Evolutionary conservation across 1,284 basidiomycete genomes (phyloP).

Genomic region (Pseudozyma sp.): DNA sequence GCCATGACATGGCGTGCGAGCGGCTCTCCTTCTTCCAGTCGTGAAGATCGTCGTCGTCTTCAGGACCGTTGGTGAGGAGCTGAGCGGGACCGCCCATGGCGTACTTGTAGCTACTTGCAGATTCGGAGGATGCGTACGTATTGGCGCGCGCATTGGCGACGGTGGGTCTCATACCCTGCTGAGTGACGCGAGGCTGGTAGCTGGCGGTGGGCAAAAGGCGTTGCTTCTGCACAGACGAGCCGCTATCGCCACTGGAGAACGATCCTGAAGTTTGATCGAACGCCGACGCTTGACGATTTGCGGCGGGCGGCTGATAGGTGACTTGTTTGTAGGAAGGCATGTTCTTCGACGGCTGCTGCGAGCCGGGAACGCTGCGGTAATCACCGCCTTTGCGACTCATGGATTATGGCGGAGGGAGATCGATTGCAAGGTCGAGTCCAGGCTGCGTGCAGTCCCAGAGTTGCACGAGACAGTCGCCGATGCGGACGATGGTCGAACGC

Average conservation of each 20-base stretch:
- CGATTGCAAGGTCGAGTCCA: not conserved
- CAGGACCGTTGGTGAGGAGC: conserved; percentile 29
- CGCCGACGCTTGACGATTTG: conserved; percentile 8
- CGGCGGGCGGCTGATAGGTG: conserved; percentile 21
- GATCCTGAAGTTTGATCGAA: conserved; percentile 30
- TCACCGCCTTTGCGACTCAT: conserved; percentile 25
- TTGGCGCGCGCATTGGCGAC: conserved; percentile 9
- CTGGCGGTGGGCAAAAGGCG: conserved; percentile 20
- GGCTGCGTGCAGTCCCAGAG: too few relatives aligned
- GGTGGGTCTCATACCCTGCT: not conserved
- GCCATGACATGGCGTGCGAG: conserved; percentile 34
- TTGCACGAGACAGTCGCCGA: too few relatives aligned
- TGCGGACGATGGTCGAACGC: too few relatives aligned
- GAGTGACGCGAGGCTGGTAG: conserved; percentile 18
- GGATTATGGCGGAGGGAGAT: not conserved
- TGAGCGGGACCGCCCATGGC: conserved; percentile 20
- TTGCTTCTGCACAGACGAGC: conserved; percentile 9
- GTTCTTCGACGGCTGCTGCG: conserved; percentile 8
- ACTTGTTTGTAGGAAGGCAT: conserved; percentile 46
- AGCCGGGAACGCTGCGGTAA: conserved; percentile 23
- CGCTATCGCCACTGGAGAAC: conserved; percentile 43
- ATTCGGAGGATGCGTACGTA: conserved; percentile 18
- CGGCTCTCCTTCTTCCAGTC: conserved; percentile 42
- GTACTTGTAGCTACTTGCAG: conserved; percentile 24
- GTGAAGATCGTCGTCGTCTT: conserved; percentile 60